A percentile compares a stretch with the other conserved stretches of the same genome.
phyloP scores from a whole-genome alignment of 2,329 filamentous ascomycete species.

The Hawksworthiomyces lignivorus region DNA sequence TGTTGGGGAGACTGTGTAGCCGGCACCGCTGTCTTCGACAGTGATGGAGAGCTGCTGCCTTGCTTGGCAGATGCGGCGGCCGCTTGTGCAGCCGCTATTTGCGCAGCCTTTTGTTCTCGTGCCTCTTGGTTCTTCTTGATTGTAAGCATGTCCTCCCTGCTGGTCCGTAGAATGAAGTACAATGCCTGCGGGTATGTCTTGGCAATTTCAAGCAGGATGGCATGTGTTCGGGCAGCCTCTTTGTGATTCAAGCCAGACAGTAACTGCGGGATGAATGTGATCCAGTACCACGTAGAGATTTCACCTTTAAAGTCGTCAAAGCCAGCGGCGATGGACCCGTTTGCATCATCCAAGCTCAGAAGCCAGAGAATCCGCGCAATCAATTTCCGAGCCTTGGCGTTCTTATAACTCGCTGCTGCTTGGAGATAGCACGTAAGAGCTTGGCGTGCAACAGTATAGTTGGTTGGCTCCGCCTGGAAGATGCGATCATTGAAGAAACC shows the following conservation, averaged over 20 bases:
- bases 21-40: constrained; percentile 37
- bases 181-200: constrained; percentile 93
- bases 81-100: constrained; percentile 25
- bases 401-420: constrained; percentile 94
- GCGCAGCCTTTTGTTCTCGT: constrained; percentile 54
- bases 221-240: constrained; percentile 79
- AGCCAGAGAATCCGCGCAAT: constrained; percentile 92
- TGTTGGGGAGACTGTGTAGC: constrained; percentile 29
- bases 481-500: constrained; percentile 95
- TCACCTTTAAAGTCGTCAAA: constrained; percentile 98
- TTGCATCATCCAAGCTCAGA: constrained; percentile 83
- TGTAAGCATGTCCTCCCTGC: constrained; percentile 82
- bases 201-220: constrained; percentile 84
- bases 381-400: constrained; percentile 88
- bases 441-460: constrained; percentile 78
- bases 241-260: constrained; percentile 86
- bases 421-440: constrained; percentile 95
- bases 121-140: constrained; percentile 85
- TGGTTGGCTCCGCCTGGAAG: constrained; percentile 82
- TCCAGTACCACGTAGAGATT: constrained; percentile 98
- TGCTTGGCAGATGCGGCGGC: constrained; percentile 24
- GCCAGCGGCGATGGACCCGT: constrained; percentile 72
- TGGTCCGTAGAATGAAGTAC: constrained; percentile 92
- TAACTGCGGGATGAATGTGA: constrained; percentile 95
- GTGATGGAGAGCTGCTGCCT: constrained; percentile 37